These are phyloP conservation scores for Tubosaeta brunneosetosa DNA, from an alignment of 768 basidiomycete genomes.

Conservation along the genomic window DNA sequence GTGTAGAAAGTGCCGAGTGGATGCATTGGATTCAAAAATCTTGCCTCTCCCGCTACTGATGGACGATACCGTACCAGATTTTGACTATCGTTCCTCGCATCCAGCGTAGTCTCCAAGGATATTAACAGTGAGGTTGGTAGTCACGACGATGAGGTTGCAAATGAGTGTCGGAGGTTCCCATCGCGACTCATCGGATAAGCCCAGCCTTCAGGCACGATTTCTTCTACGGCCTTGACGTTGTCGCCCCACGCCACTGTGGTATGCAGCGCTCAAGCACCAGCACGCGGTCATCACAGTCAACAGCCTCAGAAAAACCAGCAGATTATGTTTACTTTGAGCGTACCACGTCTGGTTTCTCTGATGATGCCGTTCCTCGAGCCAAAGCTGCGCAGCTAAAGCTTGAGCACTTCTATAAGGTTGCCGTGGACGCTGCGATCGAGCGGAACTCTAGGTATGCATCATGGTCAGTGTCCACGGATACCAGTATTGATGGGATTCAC, in stretches of 20 bases:
- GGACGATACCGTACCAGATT: too few relatives aligned
- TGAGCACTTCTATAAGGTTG: slow-evolving; percentile 95
- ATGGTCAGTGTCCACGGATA: background rate
- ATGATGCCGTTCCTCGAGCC: slow-evolving; percentile 75
- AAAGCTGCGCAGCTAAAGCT: slow-evolving; percentile 92
- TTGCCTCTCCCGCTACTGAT: background rate
- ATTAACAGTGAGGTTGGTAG: too few relatives aligned
- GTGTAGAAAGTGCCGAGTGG: slow-evolving; percentile 7
- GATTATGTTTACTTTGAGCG: slow-evolving; percentile 95
- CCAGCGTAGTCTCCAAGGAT: too few relatives aligned
- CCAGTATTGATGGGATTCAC: slow-evolving; percentile 4
- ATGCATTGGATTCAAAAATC: background rate
- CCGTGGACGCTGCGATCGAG: slow-evolving; percentile 93
- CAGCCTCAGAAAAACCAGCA: slow-evolving; percentile 34
- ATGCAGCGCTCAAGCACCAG: slow-evolving; percentile 32
- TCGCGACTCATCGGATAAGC: slow-evolving; percentile 11
- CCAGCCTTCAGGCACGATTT: background rate
- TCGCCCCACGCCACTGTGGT: background rate
- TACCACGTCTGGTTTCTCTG: slow-evolving; percentile 68
- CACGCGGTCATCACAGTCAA: slow-evolving; percentile 24
- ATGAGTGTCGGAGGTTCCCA: slow-evolving; percentile 8
- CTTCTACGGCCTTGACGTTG: background rate
- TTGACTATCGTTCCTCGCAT: too few relatives aligned
- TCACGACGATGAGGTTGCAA: too few relatives aligned
- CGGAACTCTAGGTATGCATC: slow-evolving; percentile 74